These are phyloP conservation scores for Aspergillus pseudoviridinutans DNA, from an alignment of 2,329 filamentous ascomycete species.

Conservation along the genomic window DNA sequence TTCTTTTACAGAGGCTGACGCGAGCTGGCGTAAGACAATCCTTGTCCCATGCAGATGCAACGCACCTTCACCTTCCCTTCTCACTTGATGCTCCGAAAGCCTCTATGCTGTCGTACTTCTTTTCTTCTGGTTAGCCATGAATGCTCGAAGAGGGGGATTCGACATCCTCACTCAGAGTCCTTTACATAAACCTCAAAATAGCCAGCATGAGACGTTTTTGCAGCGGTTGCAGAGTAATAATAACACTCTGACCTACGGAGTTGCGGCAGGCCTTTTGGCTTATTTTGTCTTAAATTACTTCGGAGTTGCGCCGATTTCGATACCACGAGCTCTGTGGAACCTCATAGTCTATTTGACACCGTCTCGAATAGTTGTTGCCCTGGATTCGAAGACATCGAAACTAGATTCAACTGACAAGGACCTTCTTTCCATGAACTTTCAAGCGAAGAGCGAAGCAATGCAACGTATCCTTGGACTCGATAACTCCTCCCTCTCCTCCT, in stretches of 20 bases:
- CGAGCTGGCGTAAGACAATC: not conserved
- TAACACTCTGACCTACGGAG: conserved; percentile 25
- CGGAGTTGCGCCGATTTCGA: conserved; percentile 24
- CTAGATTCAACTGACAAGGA: conserved; percentile 39
- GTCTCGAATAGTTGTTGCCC: conserved; percentile 36
- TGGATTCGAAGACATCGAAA: conserved; percentile 50
- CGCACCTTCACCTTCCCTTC: conserved; percentile 10
- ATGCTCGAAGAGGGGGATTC: conserved; percentile 28
- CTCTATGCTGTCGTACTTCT: conserved; percentile 19
- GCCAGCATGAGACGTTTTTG: conserved; percentile 32
- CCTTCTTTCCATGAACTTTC: conserved; percentile 30
- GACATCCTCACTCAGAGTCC: conserved; percentile 27
- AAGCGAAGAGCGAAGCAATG: conserved; percentile 62
- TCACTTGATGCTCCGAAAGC: conserved; percentile 8
- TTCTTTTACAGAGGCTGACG: conserved; percentile 8
- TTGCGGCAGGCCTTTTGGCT: conserved; percentile 25
- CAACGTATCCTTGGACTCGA: conserved; percentile 60
- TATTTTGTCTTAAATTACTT: conserved; percentile 30
- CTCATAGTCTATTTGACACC: conserved; percentile 37
- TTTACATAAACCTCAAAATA: conserved; percentile 22
- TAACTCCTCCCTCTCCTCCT: conserved; percentile 55
- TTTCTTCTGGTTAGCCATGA: conserved; percentile 30
- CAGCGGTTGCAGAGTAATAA: conserved; percentile 25
- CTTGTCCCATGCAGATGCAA: conserved; percentile 5
- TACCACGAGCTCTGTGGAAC: conserved; percentile 36